Evolutionary conservation across 2,329 filamentous ascomycete species (phyloP).

Genomic region (Neonectria coccinea): DNA sequence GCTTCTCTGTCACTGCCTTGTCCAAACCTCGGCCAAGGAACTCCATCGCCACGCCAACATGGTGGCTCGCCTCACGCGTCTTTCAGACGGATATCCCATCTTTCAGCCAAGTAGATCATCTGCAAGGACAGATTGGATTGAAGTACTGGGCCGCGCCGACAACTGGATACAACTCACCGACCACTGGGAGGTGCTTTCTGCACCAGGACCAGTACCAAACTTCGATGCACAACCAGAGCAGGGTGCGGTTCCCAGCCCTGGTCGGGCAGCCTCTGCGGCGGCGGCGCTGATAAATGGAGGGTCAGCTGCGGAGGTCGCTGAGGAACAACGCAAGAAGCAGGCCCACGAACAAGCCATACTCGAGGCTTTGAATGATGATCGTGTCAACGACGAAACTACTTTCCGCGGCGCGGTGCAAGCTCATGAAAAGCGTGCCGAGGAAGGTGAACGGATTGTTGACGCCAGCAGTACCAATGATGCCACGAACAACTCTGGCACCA

Average conservation of each 20-base stretch:
- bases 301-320: constrained; percentile 49
- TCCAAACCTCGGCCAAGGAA: constrained; percentile 83
- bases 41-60: constrained; percentile 84
- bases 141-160: constrained; percentile 74
- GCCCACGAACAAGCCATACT: constrained; percentile 74
- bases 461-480: neutral
- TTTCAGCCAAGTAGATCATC: constrained; percentile 80
- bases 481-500: neutral
- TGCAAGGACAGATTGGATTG: constrained; percentile 83
- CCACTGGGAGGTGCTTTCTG: constrained; percentile 79
- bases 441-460: constrained; percentile 55
- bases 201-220: constrained; percentile 65
- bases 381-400: constrained; percentile 73
- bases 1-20: constrained; percentile 81
- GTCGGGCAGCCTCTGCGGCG: constrained; percentile 41
- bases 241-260: constrained; percentile 30
- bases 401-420: constrained; percentile 73
- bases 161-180: constrained; percentile 76
- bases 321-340: constrained; percentile 68
- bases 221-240: constrained; percentile 35
- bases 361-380: constrained; percentile 75
- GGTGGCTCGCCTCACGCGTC: constrained; percentile 78
- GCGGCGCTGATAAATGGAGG: constrained; percentile 43
- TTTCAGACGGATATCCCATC: constrained; percentile 83
- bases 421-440: constrained; percentile 68